Evolutionary conservation across 106 monocot genomes (phyloP).

Genomic region (Iris macrosiphon): DNA sequence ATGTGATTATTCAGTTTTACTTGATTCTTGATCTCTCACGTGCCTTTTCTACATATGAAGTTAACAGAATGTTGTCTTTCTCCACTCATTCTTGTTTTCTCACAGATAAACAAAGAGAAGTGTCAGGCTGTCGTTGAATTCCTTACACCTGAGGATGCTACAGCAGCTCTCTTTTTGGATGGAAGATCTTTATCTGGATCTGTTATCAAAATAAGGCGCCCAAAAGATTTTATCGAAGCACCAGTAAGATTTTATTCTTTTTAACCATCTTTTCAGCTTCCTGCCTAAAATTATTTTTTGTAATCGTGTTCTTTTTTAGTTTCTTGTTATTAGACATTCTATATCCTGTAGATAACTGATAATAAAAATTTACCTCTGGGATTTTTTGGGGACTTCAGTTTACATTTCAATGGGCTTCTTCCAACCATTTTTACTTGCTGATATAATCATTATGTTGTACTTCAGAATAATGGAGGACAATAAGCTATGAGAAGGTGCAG

Average conservation of each 20-base stretch:
- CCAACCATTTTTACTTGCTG: no score
- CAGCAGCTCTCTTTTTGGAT: slow-evolving; percentile 78
- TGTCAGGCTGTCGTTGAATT: slow-evolving; percentile 92
- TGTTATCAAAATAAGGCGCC: slow-evolving; percentile 74
- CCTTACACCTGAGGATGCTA: slow-evolving; percentile 97
- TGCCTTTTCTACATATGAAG: not conserved
- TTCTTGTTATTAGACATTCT: not conserved
- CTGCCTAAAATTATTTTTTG: not conserved
- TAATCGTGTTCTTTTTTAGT: not conserved
- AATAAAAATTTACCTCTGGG: not conserved
- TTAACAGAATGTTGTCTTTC: not conserved
- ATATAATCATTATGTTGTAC: no score
- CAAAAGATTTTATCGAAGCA: slow-evolving; percentile 85
- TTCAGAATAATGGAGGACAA: no score
- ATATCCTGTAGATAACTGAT: not conserved
- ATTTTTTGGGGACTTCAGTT: no score
- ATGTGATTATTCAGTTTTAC: slow-evolving; percentile 19
- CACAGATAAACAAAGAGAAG: slow-evolving; percentile 94
- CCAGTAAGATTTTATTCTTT: slow-evolving; percentile 62
- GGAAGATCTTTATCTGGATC: slow-evolving; percentile 61
- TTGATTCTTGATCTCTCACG: not conserved
- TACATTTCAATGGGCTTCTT: no score
- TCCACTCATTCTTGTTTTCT: slow-evolving; percentile 9
- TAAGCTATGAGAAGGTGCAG: no score
- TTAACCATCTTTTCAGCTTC: not conserved